These are phyloP conservation scores for Teratosphaeria pseudoeucalypti DNA, from an alignment of 2,329 filamentous ascomycete species.

Conservation along the genomic window DNA sequence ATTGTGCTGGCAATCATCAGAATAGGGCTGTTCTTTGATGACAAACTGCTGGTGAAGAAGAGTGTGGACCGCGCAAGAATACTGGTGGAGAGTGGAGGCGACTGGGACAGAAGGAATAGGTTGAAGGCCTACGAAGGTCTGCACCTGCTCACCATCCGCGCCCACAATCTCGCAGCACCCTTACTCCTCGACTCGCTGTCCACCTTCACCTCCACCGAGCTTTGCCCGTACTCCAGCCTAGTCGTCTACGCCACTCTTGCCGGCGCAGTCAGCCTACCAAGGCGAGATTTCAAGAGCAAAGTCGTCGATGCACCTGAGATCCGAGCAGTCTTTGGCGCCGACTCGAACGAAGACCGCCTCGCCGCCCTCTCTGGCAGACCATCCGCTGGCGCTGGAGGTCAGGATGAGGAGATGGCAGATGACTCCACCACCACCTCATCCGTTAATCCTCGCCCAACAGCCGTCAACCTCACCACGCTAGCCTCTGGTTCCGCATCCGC, in stretches of 20 bases:
- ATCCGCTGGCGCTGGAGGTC: conserved; percentile 66
- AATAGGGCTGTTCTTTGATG: conserved; percentile 89
- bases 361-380: conserved; percentile 69
- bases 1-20: conserved; percentile 93
- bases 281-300: conserved; percentile 97
- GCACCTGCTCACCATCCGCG: conserved; percentile 82
- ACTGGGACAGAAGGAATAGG: conserved; percentile 96
- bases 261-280: conserved; percentile 86
- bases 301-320: conserved; percentile 98
- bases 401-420: conserved; percentile 56
- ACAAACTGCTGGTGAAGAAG: conserved; percentile 87
- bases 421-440: conserved; percentile 17
- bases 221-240: conserved; percentile 90
- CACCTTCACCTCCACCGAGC: conserved; percentile 96
- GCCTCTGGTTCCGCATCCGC: conserved; percentile 45
- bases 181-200: conserved; percentile 93
- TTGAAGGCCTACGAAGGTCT: conserved; percentile 98
- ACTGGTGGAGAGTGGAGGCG: conserved; percentile 86
- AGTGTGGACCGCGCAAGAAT: conserved; percentile 80
- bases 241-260: conserved; percentile 94
- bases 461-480: conserved; percentile 80
- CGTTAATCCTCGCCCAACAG: conserved; percentile 49
- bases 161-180: conserved; percentile 80
- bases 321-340: conserved; percentile 75
- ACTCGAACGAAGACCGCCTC: conserved; percentile 73